phyloP scores from a whole-genome alignment of 2,329 filamentous ascomycete species.

The Diaporthe citriasiana region DNA sequence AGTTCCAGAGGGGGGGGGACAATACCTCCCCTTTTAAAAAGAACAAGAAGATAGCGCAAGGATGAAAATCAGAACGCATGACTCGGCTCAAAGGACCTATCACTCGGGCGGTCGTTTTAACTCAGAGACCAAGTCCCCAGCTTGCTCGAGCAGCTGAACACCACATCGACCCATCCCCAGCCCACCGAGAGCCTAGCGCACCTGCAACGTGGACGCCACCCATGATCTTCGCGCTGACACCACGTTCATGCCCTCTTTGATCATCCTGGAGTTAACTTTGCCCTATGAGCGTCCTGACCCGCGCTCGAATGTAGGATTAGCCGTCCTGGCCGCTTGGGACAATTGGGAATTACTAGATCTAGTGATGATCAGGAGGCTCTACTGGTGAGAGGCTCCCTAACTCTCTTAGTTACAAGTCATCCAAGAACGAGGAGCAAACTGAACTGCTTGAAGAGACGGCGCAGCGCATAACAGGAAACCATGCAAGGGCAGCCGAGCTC shows the following conservation, averaged over 20 bases:
- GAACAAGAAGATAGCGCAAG: not conserved
- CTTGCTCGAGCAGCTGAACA: not conserved
- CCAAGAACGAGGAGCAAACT: not conserved
- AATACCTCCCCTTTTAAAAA: not conserved
- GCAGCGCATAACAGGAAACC: too few species aligned
- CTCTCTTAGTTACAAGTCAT: not conserved
- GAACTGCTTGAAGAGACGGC: too few species aligned
- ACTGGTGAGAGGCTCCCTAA: not conserved
- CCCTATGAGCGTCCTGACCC: too few species aligned
- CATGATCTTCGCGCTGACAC: not conserved
- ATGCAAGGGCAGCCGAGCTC: not conserved
- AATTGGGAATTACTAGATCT: not conserved
- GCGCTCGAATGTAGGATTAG: not conserved
- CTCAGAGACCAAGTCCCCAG: not conserved
- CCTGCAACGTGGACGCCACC: not conserved
- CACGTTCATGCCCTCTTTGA: not conserved
- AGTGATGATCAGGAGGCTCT: not conserved
- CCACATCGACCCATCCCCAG: not conserved
- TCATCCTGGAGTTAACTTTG: not conserved
- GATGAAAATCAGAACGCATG: not conserved
- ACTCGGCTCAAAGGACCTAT: not conserved
- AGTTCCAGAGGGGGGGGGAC: not conserved
- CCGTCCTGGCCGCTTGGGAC: not conserved
- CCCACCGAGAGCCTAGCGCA: constrained; percentile 3
- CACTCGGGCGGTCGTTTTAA: not conserved